Evolutionary conservation across 139 green algal species (phyloP), one percentile per base, ranked within the genome.

Genomic region (Nannochloris sp.): DNA sequence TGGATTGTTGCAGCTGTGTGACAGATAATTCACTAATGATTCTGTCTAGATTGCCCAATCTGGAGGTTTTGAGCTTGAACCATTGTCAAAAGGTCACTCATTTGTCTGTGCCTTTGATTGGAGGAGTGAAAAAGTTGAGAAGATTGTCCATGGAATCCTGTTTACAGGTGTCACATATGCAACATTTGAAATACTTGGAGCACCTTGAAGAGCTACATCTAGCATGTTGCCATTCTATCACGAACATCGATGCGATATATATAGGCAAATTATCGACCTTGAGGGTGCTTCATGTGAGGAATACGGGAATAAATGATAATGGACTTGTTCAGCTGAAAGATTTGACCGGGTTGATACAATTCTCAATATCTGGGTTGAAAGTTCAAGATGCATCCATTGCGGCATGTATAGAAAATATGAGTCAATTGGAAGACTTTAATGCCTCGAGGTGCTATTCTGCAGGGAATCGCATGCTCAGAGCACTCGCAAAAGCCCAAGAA

Each of bases 191-290:
- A 14, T 29, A 14, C 55, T 23, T 71, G 26, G 1, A 25, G 5
- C 26, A 33, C 4, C 59, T 68, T 31, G 14, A 11, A 16, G 31
- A 44, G 48, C 60, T 83, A 5, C 50, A 82, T 48, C 36, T 82
- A 25, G 76, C 74, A 5, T 82, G 76, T 69, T 83, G 76, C 74
- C 46, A 36, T 31, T 23, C 14, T 3, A 31, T 77, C n/a, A 36
- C 36, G 3, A 67, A 76, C 36, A 44, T 33, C 2, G 77, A 83
- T 30, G 61, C 68, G 3, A 14, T 16, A 11, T 65, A 49, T 14
- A 33, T 83, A 40, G 57, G 56, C 28, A 2, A 16, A 29, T 58
- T 82, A 6, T 49, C 60, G 9, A 14, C 14, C 3, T 68, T 83
- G 12, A 51, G 40, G 13, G 26, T 66, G 8, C 56, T 83, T 25